Evolutionary conservation across 1,284 basidiomycete genomes (phyloP).

Genomic region (Naganishia liquefaciens): DNA sequence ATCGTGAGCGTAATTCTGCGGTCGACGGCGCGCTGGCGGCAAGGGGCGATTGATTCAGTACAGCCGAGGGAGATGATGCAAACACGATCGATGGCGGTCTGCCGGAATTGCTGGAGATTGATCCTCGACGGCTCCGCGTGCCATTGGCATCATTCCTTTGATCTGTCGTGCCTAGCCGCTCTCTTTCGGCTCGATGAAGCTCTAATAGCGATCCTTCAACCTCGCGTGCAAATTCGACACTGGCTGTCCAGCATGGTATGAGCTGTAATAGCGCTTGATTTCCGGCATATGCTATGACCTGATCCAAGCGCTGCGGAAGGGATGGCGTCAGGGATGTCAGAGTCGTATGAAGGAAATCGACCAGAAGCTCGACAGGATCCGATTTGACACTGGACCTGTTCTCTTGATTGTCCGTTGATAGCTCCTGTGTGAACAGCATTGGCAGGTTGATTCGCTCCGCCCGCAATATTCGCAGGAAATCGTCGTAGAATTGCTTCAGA

Average conservation of each 20-base stretch:
- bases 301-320: slow-evolving; percentile 70
- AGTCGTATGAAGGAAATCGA: slow-evolving; percentile 75
- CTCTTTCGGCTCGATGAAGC: slow-evolving; percentile 7
- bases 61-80: slow-evolving; percentile 9
- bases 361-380: slow-evolving; percentile 66
- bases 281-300: slow-evolving; percentile 66
- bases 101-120: slow-evolving; percentile 15
- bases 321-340: slow-evolving; percentile 75
- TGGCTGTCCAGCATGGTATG: slow-evolving; percentile 68
- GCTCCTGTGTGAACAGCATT: background rate
- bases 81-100: slow-evolving; percentile 7
- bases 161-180: background rate
- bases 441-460: slow-evolving; percentile 59
- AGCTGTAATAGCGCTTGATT: slow-evolving; percentile 66
- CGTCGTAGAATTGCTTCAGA: slow-evolving; percentile 68
- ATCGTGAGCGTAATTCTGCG: slow-evolving; percentile 3
- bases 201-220: slow-evolving; percentile 14
- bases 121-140: slow-evolving; percentile 12
- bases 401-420: background rate
- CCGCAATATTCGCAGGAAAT: slow-evolving; percentile 65
- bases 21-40: background rate
- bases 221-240: slow-evolving; percentile 70
- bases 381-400: background rate
- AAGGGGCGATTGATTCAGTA: slow-evolving; percentile 14
- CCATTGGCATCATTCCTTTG: slow-evolving; percentile 5